Evolutionary conservation across 2,329 filamentous ascomycete species (phyloP).

Genomic region (Thelonectria blattea): DNA sequence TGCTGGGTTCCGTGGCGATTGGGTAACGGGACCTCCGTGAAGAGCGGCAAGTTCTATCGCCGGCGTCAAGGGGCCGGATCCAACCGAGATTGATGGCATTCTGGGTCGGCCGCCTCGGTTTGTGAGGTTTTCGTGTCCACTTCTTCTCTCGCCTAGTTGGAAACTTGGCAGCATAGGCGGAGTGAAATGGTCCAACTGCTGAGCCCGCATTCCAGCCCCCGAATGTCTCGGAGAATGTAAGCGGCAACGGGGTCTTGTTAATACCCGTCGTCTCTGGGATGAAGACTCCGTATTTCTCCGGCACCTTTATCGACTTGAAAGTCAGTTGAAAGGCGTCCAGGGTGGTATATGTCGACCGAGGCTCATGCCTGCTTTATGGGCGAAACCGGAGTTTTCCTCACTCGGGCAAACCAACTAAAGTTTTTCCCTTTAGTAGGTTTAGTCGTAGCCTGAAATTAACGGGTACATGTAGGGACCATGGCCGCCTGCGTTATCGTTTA

Average conservation of each 20-base stretch:
- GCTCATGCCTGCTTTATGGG: slow-evolving; percentile 18
- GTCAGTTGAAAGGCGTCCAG: slow-evolving; percentile 18
- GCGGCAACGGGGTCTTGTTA: neutral
- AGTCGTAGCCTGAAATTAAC: no score
- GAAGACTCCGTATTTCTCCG: slow-evolving; percentile 13
- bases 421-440: no score
- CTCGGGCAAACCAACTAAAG: no score
- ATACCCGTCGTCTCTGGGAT: neutral
- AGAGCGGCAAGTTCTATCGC: slow-evolving; percentile 20
- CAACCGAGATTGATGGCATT: no score
- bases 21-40: slow-evolving; percentile 14
- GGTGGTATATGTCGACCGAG: slow-evolving; percentile 19
- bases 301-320: slow-evolving; percentile 13
- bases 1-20: slow-evolving; percentile 17
- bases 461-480: no score
- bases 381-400: slow-evolving; percentile 9
- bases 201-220: neutral
- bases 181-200: slow-evolving; percentile 15
- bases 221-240: neutral
- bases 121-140: slow-evolving; percentile 16
- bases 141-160: slow-evolving; percentile 9
- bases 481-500: no score
- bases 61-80: slow-evolving; percentile 13
- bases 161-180: slow-evolving; percentile 17
- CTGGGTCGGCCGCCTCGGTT: no score